Conservation (phyloP, 805 yeast genomes). For the Wickerhamiella azyma region DNA sequence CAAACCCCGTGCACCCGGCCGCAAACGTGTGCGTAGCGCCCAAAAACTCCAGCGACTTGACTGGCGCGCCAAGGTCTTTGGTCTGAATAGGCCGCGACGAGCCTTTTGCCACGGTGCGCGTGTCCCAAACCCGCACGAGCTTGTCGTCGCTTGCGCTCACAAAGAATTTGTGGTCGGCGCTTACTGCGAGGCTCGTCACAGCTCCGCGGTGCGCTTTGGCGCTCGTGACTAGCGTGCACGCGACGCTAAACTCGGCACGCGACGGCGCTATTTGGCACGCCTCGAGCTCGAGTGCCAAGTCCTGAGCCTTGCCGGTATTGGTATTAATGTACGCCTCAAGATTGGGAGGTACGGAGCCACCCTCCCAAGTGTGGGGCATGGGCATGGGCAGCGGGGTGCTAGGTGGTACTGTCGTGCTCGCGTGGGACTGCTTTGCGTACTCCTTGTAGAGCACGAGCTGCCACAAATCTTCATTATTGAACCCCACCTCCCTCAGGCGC, state of each 20-base stretch:
- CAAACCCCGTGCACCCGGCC: neutral
- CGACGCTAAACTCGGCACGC: conserved; percentile 18
- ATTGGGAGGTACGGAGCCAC: conserved; percentile 9
- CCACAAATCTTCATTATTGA: conserved; percentile 66
- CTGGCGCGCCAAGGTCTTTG: conserved; percentile 30
- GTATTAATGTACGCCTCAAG: conserved; percentile 10
- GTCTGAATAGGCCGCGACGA: conserved; percentile 23
- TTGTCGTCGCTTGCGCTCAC: conserved; percentile 73
- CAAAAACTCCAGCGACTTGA: conserved; percentile 39
- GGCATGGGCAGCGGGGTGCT: neutral
- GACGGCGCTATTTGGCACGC: conserved; percentile 27
- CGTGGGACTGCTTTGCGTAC: conserved; percentile 36
- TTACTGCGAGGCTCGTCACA: conserved; percentile 42
- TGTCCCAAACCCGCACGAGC: conserved; percentile 63
- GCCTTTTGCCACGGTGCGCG: conserved; percentile 47
- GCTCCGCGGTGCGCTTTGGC: conserved; percentile 48
- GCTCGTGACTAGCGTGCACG: conserved; percentile 42
- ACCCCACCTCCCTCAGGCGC: conserved; percentile 57
- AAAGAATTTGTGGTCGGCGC: conserved; percentile 52
- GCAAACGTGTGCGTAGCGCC: conserved; percentile 17
- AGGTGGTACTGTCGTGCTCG: neutral
- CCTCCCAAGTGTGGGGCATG: conserved; percentile 12
- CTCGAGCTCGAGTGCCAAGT: neutral
- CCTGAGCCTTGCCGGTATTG: neutral
- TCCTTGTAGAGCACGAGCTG: conserved; percentile 59